Evolutionary conservation across 306 rosid genomes (phyloP).

Genomic region (Prunus mira): DNA sequence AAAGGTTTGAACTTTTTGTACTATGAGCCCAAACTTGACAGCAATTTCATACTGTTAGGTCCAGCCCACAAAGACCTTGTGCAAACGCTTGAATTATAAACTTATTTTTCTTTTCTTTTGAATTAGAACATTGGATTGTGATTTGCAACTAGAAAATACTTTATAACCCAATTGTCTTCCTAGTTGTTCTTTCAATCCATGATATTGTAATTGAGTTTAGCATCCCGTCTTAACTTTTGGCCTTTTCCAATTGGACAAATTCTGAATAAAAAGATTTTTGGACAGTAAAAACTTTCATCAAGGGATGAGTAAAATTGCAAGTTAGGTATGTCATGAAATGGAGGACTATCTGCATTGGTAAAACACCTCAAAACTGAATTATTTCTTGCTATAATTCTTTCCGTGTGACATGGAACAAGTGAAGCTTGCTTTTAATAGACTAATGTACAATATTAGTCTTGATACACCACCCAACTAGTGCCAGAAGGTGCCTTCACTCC

Average conservation of each 20-base stretch:
- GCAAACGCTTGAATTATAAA: no score
- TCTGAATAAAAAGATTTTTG: no score
- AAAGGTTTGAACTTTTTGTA: neutral
- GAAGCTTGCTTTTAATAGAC: neutral
- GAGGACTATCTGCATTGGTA: neutral
- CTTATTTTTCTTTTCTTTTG: neutral
- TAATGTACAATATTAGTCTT: constrained; percentile 18
- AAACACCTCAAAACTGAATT: no score
- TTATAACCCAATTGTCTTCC: no score
- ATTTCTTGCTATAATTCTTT: neutral
- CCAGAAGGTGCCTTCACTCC: constrained; percentile 59
- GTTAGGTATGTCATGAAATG: neutral
- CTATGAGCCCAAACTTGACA: neutral
- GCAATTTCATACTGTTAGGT: neutral
- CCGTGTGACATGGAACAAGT: neutral
- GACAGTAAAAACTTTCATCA: neutral
- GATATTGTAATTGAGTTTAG: no score
- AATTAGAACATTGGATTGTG: neutral
- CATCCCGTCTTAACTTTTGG: no score
- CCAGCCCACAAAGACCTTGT: neutral
- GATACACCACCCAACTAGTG: constrained; percentile 69
- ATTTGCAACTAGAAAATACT: no score
- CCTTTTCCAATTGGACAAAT: no score
- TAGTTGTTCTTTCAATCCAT: no score
- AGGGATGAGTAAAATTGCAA: neutral